Percentiles rank a stretch among this genome's conserved stretches.
phyloP scores from a whole-genome alignment of 805 yeast species.

The Candida vaughaniae region DNA sequence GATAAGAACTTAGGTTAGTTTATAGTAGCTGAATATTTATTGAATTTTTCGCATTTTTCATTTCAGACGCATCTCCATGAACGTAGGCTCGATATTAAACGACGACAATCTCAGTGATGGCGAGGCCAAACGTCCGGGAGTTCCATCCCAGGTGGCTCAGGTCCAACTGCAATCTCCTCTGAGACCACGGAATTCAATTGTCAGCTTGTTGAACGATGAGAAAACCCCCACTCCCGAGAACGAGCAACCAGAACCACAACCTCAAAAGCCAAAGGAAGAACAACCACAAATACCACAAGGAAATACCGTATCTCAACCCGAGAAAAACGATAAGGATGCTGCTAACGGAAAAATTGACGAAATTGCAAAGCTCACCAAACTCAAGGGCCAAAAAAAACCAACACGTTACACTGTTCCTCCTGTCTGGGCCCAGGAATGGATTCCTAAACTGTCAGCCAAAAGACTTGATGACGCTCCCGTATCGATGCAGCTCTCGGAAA shows the following conservation, averaged over 20 bases:
- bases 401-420: slow-evolving; percentile 65
- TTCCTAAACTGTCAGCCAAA: slow-evolving; percentile 30
- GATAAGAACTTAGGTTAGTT: slow-evolving; percentile 24
- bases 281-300: no score
- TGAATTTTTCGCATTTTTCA: neutral
- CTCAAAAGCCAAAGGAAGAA: no score
- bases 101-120: slow-evolving; percentile 30
- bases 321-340: no score
- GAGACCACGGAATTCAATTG: slow-evolving; percentile 20
- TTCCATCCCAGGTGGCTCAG: neutral
- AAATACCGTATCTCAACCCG: no score
- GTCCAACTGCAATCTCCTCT: neutral
- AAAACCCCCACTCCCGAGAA: slow-evolving; percentile 37
- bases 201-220: slow-evolving; percentile 42
- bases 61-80: slow-evolving; percentile 22
- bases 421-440: slow-evolving; percentile 80
- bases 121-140: neutral
- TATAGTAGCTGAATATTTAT: slow-evolving; percentile 1
- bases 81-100: slow-evolving; percentile 39
- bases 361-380: slow-evolving; percentile 23
- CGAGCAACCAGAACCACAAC: slow-evolving; percentile 9
- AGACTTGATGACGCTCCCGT: neutral
- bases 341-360: slow-evolving; percentile 26
- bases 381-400: slow-evolving; percentile 46
- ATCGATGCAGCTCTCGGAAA: slow-evolving; percentile 16